A percentile compares a stretch with the other conserved stretches of the same genome.
Conservation (phyloP, 495 filamentous ascomycete species). For the Hypoxylon rickii region DNA sequence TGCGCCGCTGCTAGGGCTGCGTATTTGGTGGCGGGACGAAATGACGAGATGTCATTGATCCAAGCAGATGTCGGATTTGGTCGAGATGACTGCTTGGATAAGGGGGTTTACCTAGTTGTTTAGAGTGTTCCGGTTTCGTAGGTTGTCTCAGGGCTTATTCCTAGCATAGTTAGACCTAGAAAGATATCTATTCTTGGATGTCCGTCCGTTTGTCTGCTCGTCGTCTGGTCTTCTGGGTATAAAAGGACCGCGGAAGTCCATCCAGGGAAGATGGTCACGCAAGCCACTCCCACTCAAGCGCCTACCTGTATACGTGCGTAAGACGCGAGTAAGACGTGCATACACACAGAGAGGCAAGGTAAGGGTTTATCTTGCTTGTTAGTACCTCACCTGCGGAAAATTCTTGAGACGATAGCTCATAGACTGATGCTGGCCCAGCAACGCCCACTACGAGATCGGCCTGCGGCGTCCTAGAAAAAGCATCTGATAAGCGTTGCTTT, state of each 20-base stretch:
- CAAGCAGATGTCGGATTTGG: slow-evolving; percentile 19
- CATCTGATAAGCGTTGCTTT: neutral
- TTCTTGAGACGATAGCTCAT: slow-evolving; percentile 28
- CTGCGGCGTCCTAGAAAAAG: neutral
- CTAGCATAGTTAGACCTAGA: slow-evolving; percentile 14
- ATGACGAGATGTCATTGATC: slow-evolving; percentile 22
- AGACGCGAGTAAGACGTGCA: slow-evolving; percentile 18
- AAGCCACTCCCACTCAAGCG: slow-evolving; percentile 13
- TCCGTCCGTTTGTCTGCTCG: too few species aligned
- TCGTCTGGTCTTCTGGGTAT: slow-evolving; percentile 16
- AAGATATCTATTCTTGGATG: too few species aligned
- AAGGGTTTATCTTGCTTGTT: slow-evolving; percentile 9
- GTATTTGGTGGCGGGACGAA: slow-evolving; percentile 16
- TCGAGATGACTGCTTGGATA: slow-evolving; percentile 27
- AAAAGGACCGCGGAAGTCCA: slow-evolving; percentile 19
- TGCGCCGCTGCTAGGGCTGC: slow-evolving; percentile 8
- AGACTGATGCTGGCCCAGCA: slow-evolving; percentile 12
- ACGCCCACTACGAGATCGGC: slow-evolving; percentile 2
- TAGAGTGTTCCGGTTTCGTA: too few species aligned
- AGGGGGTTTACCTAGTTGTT: too few species aligned
- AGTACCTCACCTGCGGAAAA: slow-evolving; percentile 18
- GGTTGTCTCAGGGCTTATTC: slow-evolving; percentile 6
- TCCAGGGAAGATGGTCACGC: slow-evolving; percentile 1
- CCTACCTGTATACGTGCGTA: slow-evolving; percentile 3
- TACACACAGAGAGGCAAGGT: slow-evolving; percentile 3